Percentiles rank a stretch among this genome's conserved stretches.
Evolutionary conservation across 2,329 filamentous ascomycete genomes (phyloP).

Genomic region (Penicillium sp.): DNA sequence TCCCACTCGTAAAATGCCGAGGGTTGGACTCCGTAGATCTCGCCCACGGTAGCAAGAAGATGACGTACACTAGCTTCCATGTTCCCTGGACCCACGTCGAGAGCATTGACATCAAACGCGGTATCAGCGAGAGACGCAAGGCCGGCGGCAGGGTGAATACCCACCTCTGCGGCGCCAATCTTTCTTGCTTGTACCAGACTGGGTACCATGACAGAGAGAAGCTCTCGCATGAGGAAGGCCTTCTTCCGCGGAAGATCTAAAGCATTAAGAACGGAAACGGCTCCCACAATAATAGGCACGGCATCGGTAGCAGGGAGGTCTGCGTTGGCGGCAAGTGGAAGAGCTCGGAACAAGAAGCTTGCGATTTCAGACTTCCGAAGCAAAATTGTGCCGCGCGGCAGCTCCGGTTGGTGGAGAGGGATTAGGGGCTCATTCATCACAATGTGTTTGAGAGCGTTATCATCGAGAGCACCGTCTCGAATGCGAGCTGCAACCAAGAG

Average conservation of each 20-base stretch:
- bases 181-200: conserved; percentile 89
- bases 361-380: conserved; percentile 62
- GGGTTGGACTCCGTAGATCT: conserved; percentile 42
- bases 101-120: conserved; percentile 43
- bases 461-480: conserved; percentile 51
- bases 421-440: conserved; percentile 52
- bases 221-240: conserved; percentile 81
- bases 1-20: conserved; percentile 36
- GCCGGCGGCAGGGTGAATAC: conserved; percentile 89
- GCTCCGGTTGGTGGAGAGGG: conserved; percentile 32
- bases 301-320: conserved; percentile 72
- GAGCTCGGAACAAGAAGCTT: conserved; percentile 64
- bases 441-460: conserved; percentile 57
- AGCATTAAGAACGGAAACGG: conserved; percentile 78
- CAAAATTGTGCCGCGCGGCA: conserved; percentile 43
- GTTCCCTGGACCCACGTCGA: conserved; percentile 42
- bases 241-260: conserved; percentile 85
- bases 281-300: conserved; percentile 76
- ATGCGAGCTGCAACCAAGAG: conserved; percentile 52
- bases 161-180: conserved; percentile 89
- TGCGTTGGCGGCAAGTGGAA: conserved; percentile 60
- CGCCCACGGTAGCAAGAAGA: conserved; percentile 39
- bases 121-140: conserved; percentile 67
- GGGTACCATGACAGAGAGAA: conserved; percentile 77
- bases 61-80: conserved; percentile 43